phyloP scores from a whole-genome alignment of 2,329 filamentous ascomycete species.

The Alternaria angustiovoidea region DNA sequence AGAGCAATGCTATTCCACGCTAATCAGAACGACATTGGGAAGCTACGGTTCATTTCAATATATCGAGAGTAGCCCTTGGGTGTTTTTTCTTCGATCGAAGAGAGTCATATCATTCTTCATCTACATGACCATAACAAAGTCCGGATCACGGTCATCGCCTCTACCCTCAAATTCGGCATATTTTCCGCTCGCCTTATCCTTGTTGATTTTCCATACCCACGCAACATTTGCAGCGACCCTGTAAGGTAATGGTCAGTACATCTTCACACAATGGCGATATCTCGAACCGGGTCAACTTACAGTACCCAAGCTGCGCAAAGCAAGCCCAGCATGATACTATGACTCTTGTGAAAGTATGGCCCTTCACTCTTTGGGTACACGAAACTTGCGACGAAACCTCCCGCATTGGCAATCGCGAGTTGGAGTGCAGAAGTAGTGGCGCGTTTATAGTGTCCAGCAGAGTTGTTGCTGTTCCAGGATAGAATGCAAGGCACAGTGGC shows the following conservation, averaged over 20 bases:
- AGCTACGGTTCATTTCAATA: neutral
- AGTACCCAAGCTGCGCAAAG: conserved; percentile 70
- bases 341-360: conserved; percentile 67
- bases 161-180: conserved; percentile 65
- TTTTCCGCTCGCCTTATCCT: conserved; percentile 67
- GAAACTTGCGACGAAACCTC: conserved; percentile 72
- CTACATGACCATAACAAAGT: conserved; percentile 67
- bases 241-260: neutral
- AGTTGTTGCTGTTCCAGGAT: conserved; percentile 74
- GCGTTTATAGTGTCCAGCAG: conserved; percentile 73
- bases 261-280: neutral
- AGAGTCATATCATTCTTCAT: neutral
- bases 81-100: neutral
- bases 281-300: conserved; percentile 56
- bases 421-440: conserved; percentile 72
- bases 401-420: conserved; percentile 71
- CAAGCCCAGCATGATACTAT: conserved; percentile 67
- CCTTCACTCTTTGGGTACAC: conserved; percentile 66
- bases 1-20: neutral
- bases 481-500: conserved; percentile 69
- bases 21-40: neutral
- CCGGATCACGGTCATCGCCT: conserved; percentile 70
- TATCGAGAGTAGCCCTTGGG: neutral
- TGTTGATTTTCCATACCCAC: conserved; percentile 70
- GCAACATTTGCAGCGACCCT: conserved; percentile 68